Percentiles rank a stretch among this genome's conserved stretches.
These are phyloP conservation scores for Calonectria naviculata DNA, from an alignment of 2,329 filamentous ascomycete species.

Conservation along the genomic window DNA sequence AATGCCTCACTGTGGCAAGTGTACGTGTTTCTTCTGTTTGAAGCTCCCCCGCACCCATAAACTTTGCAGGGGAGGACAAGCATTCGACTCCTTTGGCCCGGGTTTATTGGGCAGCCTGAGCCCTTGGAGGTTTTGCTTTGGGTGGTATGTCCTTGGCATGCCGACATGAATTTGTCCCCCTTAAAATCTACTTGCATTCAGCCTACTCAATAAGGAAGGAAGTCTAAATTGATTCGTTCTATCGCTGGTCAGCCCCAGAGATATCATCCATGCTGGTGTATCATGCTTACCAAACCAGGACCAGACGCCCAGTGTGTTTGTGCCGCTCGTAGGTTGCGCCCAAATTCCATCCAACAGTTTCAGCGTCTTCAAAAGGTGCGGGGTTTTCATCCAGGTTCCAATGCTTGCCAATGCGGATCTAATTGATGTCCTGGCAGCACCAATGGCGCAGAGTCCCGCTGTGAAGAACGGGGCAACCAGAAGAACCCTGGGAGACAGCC, in stretches of 20 bases:
- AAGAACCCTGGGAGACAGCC: slow-evolving; percentile 23
- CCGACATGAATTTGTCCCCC: neutral
- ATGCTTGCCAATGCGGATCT: slow-evolving; percentile 15
- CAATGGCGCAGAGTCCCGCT: slow-evolving; percentile 19
- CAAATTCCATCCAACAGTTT: slow-evolving; percentile 21
- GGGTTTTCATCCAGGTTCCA: slow-evolving; percentile 29
- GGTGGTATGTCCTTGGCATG: no score
- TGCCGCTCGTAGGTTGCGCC: neutral
- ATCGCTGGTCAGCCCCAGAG: neutral
- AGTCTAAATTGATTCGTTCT: neutral
- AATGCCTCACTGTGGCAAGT: neutral
- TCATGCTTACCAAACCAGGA: slow-evolving; percentile 8
- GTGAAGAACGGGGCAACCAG: slow-evolving; percentile 27
- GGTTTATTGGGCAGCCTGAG: no score
- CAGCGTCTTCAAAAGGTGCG: slow-evolving; percentile 22
- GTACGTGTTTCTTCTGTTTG: neutral
- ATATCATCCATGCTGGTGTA: neutral
- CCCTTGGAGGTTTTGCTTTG: no score
- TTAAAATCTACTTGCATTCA: neutral
- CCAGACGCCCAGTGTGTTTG: slow-evolving; percentile 3
- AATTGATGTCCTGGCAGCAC: slow-evolving; percentile 3
- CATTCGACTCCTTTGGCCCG: no score
- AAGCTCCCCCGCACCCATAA: neutral
- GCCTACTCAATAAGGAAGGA: neutral
- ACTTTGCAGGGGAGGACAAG: neutral